These are phyloP conservation scores for Kluyveromyces siamensis DNA, from an alignment of 805 yeast genomes.

Conservation along the genomic window DNA sequence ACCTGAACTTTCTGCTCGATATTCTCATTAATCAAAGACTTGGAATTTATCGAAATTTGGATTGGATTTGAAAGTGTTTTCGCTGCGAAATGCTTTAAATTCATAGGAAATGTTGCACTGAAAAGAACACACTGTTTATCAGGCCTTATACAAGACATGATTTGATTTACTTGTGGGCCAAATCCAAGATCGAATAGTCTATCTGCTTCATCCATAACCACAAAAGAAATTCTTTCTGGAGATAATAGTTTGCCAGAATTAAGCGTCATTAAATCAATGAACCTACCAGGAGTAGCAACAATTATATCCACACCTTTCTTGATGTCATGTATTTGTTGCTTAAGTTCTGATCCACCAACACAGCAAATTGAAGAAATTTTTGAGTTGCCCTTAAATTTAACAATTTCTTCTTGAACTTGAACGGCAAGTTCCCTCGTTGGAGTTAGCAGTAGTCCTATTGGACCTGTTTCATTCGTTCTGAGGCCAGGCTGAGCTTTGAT, in stretches of 20 bases:
- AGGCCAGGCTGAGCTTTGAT: conserved; percentile 61
- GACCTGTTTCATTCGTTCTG: conserved; percentile 48
- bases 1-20: conserved; percentile 66
- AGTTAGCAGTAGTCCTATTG: conserved; percentile 68
- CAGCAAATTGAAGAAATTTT: conserved; percentile 61
- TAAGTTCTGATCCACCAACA: conserved; percentile 84
- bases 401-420: conserved; percentile 67
- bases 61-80: conserved; percentile 56
- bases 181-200: conserved; percentile 95
- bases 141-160: conserved; percentile 66
- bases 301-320: conserved; percentile 72
- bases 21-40: conserved; percentile 72
- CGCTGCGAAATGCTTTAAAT: conserved; percentile 67
- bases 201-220: conserved; percentile 95
- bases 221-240: conserved; percentile 59
- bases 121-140: conserved; percentile 85
- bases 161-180: conserved; percentile 87
- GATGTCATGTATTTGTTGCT: conserved; percentile 69
- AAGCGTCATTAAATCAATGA: conserved; percentile 79
- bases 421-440: conserved; percentile 91
- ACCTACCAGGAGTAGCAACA: conserved; percentile 92
- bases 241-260: conserved; percentile 67
- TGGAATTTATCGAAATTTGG: conserved; percentile 71
- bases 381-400: conserved; percentile 37
- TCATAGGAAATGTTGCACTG: conserved; percentile 87